Base-by-base conservation (phyloP, 768 basidiomycete genomes). In the Amanita pallidorosea region DNA sequence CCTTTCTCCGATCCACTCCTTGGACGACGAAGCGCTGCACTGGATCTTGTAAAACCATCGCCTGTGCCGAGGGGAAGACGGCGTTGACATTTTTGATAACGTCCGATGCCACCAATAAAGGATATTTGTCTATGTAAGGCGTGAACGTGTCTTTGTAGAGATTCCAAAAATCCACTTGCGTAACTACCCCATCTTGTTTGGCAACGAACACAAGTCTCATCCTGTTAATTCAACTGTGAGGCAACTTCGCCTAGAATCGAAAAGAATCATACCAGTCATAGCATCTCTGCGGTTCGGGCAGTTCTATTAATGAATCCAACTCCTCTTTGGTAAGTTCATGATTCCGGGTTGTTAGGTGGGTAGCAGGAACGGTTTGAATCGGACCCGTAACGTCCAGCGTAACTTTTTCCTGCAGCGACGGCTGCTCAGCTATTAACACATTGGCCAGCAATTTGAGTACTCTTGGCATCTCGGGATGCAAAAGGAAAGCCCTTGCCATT, bases 81-180 rank as follows among this genome's bases (percentile, higher is more conserved):
- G 79, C 68, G 45, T 80, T 89, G 54, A 94, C 88, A 55, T 88
- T 88, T 66, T 95, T 94, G 64, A 99, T 97, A 45, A 96, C 88
- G 40, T 99, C 95, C 1, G 89, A 85, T 0, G 96, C 94, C 2
- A 82, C 78, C 2, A 93, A 76, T 40, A 90, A 68, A 9, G 78
- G 76, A 52, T 78, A 70, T 50, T 71, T 72, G 1, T 80, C 76
- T 53, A 73, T 63, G 59, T 71, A 74, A 1, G 81, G 79, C 1
- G 76, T 67, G 58, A 97, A 96, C 1, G 79, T 79, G 53, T 88
- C 85, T 55, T 86, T 84, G 68, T 99, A 99, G 11, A 93, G 74
- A 51, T 80, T 90, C 94, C 95, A 99, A 60, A 99, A 90, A 50
- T 89, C 84, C 31, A 95, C 91, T 65, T 98, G 96, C 1, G 90